Base-by-base conservation (phyloP, 805 yeast species). In the Yamadazyma ubonensis region DNA sequence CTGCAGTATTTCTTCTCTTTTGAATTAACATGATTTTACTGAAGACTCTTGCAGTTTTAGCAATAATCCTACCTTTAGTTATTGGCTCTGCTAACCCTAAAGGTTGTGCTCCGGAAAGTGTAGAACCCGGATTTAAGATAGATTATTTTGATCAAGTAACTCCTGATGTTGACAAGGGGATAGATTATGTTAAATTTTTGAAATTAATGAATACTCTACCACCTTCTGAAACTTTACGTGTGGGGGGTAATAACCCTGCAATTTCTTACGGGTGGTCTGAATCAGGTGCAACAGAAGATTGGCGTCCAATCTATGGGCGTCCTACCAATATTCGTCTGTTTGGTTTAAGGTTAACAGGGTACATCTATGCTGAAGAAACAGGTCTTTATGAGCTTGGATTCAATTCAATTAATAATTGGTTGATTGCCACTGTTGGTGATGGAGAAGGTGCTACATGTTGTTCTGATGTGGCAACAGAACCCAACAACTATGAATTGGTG, bases 1-100 rank as follows among this genome's bases (percentile, higher is more conserved):
- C n/a, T n/a, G n/a, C n/a, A n/a, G n/a, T n/a, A n/a, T n/a, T n/a
- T n/a, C n/a, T n/a, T n/a, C n/a, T n/a, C n/a, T n/a, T n/a, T n/a
- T n/a, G n/a, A n/a, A n/a, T n/a, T n/a, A n/a, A n/a, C n/a, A n/a
- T n/a, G n/a, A n/a, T n/a, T n/a, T n/a, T n/a, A n/a, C n/a, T n/a
- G n/a, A n/a, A n/a, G n/a, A n/a, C n/a, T n/a, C n/a, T n/a, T n/a
- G n/a, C n/a, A n/a, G n/a, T n/a, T n/a, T n/a, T n/a, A n/a, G n/a
- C n/a, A n/a, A n/a, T n/a, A n/a, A n/a, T n/a, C n/a, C n/a, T n/a
- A n/a, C n/a, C n/a, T n/a, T n/a, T n/a, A n/a, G n/a, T n/a, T n/a
- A n/a, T n/a, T n/a, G n/a, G n/a, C n/a, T n/a, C 49, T 4, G 49
- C 45, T 17, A 39, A 45, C 16, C 42, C 49, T 5, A 42, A 36